A percentile compares a stretch with the other conserved stretches of the same genome.
phyloP scores from a whole-genome alignment of 352 stramenopile species.

The Globisporangium paddicum region DNA sequence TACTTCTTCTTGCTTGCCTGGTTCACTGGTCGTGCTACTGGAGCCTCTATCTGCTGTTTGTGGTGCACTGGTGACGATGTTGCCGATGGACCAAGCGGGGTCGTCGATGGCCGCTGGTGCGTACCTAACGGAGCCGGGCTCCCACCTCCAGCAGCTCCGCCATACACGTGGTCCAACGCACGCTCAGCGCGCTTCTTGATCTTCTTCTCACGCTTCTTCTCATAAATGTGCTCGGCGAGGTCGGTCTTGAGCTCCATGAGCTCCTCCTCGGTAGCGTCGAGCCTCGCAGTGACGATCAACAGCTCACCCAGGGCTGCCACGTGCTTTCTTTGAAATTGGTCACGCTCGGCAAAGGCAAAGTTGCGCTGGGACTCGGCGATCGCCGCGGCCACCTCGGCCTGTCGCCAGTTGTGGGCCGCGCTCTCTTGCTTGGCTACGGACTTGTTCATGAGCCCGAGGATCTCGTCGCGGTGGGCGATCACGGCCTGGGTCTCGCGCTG shows the following conservation, averaged over 20 bases:
- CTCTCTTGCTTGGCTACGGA: constrained; percentile 42
- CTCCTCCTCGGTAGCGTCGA: constrained; percentile 42
- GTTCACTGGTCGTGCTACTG: background rate
- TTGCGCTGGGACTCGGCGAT: constrained; percentile 70
- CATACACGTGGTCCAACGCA: constrained; percentile 8
- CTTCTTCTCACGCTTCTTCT: constrained; percentile 45
- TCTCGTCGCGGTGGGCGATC: constrained; percentile 41
- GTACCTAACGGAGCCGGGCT: background rate
- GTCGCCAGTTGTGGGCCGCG: constrained; percentile 42
- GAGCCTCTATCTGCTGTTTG: background rate
- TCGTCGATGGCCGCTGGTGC: background rate
- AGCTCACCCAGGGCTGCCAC: constrained; percentile 39
- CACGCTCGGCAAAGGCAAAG: constrained; percentile 51
- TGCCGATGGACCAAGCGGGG: background rate
- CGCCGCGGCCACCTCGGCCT: constrained; percentile 45
- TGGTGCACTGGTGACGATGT: background rate
- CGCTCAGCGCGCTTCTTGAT: constrained; percentile 28
- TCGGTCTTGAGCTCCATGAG: constrained; percentile 55
- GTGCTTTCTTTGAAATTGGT: constrained; percentile 42
- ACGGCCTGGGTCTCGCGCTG: constrained; percentile 25
- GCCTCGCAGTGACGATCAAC: constrained; percentile 32
- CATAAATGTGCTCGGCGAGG: constrained; percentile 61
- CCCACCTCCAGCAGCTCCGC: constrained; percentile 2
- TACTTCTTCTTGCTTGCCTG: constrained; percentile 25
- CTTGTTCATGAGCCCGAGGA: constrained; percentile 39